Evolutionary conservation across 164 flowering plant species (phyloP), one percentile per base, ranked within the genome.

Genomic region (Liquidambar formosana): DNA sequence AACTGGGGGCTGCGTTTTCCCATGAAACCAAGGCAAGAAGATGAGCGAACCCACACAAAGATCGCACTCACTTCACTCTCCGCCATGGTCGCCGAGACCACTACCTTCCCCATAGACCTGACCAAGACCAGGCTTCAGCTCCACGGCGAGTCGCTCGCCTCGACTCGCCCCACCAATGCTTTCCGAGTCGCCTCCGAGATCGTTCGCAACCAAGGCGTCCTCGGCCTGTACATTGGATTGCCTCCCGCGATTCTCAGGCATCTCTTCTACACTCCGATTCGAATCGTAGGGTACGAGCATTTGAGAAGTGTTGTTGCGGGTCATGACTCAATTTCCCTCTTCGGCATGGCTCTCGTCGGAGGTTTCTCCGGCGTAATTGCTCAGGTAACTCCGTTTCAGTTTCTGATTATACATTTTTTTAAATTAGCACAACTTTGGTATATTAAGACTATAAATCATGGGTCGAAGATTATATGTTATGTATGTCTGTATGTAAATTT

Each of bases 101-200:
- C 86, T 6, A 89, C 95, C 5, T 93, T 89, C 71, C 98, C 98
- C 1, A 87, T 91, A 22, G 98, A 93, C 81, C 75, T 91, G 25
- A 86, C 87, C 38, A 93, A 91, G 76, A 93, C 98, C 23, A 77
- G 90, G 60, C 93, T 93, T 22, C 98, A 93, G 67, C 88, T 93
- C 47, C 88, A 85, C 77, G 77, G 77, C 62, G 79, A 70, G 62
- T 77, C 68, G 8, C 49, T 12, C 19, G 57, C 72, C 46, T 23
- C 79, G n/a, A 56, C 69, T 18, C 71, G 64, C 45, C 66, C 83
- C n/a, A 78, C 81, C 71, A 82, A 69, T 41, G 89, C 94, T 0
- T 77, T 83, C 74, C 66, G 82, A 23, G 82, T 88, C 2, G 93
- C 79, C 8, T 61, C 79, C 11, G 79, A 75, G 19, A 84, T 91